Base-by-base conservation (phyloP, 768 basidiomycete species). In the Kwoniella heveanensis region DNA sequence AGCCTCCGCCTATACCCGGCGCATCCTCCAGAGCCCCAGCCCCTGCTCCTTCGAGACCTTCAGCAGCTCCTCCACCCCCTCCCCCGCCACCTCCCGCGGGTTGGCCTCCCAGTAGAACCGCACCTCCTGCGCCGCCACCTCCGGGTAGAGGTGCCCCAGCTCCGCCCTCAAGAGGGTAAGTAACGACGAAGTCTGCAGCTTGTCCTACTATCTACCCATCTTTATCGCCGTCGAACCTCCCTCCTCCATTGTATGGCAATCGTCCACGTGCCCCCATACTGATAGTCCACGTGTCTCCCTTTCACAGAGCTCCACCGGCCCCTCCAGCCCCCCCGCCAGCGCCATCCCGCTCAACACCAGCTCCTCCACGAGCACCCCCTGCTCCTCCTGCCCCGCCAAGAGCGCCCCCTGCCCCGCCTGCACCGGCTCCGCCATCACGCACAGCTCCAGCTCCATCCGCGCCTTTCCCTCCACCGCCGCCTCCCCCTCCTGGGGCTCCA, bases 21-120 rank as follows among this genome's bases (percentile, higher is more conserved):
- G 54, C 81, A 29, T 64, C 81, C 27, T 64, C 82, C 3, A 76
- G 82, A 19, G 71, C 78, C 10, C 70, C 74, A 15, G 56, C 68
- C 8, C 69, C 70, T 2, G 56, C 68, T 7, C 69, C 70, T 2
- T 60, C 72, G 25, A 67, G 30, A 64, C 51, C 70, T 62, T 58
- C 78, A 5, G 39, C 65, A 53, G 54, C 68, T 17, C 55, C 73
- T 29, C 70, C 78, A 37, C 69, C 73, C 29, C 71, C 74, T 26
- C 62, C 67, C 0, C 60, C 66, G 56, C 65, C 77, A 27, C 64
- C 70, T 46, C 60, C 66, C 10, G 57, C 79, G 1, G 39, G 39
- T 44, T 73, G 76, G 8, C 54, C 70, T 53, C 72, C 77, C 46
- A 60, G 59, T 17, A 37, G 65, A 25, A 64, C 78, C 9, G 76